Percentiles rank a stretch among this genome's conserved stretches.
Evolutionary conservation across 2,329 filamentous ascomycete genomes (phyloP).

Genomic region (Penicillium digitatum): DNA sequence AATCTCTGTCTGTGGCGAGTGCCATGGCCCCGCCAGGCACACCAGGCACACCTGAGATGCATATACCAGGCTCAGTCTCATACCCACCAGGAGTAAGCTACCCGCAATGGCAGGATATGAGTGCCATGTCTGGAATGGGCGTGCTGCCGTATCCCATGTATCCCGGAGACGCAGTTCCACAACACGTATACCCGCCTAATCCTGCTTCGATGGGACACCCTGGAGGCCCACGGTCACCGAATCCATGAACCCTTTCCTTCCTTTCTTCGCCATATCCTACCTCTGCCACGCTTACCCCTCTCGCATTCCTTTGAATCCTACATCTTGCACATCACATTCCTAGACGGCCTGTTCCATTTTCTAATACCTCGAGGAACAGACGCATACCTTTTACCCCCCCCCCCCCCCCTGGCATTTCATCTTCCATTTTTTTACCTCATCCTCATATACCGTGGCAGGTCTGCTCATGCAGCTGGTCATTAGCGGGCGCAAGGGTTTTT

Average conservation of each 20-base stretch:
- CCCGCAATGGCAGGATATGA: slow-evolving; percentile 30
- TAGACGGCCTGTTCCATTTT: slow-evolving; percentile 28
- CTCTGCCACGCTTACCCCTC: neutral
- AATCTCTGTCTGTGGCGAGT: slow-evolving; percentile 20
- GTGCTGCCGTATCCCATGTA: slow-evolving; percentile 36
- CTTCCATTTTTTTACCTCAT: slow-evolving; percentile 19
- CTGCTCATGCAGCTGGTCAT: slow-evolving; percentile 34
- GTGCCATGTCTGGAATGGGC: slow-evolving; percentile 28
- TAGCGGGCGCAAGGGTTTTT: slow-evolving; percentile 38
- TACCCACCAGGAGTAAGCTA: slow-evolving; percentile 33
- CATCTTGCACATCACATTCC: slow-evolving; percentile 21
- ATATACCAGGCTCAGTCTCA: slow-evolving; percentile 27
- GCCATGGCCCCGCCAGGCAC: slow-evolving; percentile 26
- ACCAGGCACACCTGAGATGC: slow-evolving; percentile 25
- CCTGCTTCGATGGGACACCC: slow-evolving; percentile 34
- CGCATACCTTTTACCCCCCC: slow-evolving; percentile 6
- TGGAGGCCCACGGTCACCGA: slow-evolving; percentile 23
- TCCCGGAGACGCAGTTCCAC: slow-evolving; percentile 24
- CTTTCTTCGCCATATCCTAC: neutral
- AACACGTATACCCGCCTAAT: slow-evolving; percentile 25
- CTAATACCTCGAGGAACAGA: slow-evolving; percentile 25
- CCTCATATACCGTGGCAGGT: slow-evolving; percentile 27
- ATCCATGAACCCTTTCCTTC: slow-evolving; percentile 13
- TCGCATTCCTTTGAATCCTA: slow-evolving; percentile 6
- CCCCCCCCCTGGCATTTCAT: slow-evolving; percentile 8